Evolutionary conservation across 306 rosid species (phyloP).

Genomic region (Biancaea sappan): DNA sequence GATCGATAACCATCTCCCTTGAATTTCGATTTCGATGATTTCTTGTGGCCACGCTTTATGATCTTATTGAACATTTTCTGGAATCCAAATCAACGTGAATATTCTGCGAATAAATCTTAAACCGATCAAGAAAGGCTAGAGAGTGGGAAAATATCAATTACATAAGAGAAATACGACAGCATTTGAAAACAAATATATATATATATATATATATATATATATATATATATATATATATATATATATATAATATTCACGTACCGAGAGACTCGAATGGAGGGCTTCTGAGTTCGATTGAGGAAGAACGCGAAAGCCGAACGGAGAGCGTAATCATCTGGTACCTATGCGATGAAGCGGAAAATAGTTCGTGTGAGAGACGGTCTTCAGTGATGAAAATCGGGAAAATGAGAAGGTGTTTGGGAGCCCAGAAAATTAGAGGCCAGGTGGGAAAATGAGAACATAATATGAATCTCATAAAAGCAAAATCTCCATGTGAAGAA

Average conservation of each 20-base stretch:
- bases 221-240: too few species aligned
- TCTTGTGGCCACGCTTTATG: conserved; percentile 64
- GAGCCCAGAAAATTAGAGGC: conserved; percentile 29
- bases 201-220: too few species aligned
- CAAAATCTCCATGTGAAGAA: too few species aligned
- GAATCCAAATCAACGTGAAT: not conserved
- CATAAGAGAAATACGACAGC: not conserved
- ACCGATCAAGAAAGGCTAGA: conserved; percentile 12
- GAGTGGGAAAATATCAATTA: not conserved
- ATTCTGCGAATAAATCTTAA: not conserved
- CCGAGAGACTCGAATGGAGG: not conserved
- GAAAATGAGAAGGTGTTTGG: conserved; percentile 30
- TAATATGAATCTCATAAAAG: too few species aligned
- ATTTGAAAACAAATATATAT: too few species aligned
- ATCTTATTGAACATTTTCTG: conserved; percentile 60
- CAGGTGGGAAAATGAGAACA: too few species aligned
- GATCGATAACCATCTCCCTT: conserved; percentile 44
- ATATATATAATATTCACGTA: not conserved
- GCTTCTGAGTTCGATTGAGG: conserved; percentile 6
- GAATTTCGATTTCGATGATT: conserved; percentile 47
- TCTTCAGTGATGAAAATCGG: not conserved
- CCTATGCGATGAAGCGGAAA: conserved; percentile 9
- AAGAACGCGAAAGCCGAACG: not conserved
- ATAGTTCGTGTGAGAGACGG: not conserved
- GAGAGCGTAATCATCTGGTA: not conserved